These are phyloP conservation scores for Fusarium citri DNA, from an alignment of 2,329 filamentous ascomycete genomes.

Conservation along the genomic window DNA sequence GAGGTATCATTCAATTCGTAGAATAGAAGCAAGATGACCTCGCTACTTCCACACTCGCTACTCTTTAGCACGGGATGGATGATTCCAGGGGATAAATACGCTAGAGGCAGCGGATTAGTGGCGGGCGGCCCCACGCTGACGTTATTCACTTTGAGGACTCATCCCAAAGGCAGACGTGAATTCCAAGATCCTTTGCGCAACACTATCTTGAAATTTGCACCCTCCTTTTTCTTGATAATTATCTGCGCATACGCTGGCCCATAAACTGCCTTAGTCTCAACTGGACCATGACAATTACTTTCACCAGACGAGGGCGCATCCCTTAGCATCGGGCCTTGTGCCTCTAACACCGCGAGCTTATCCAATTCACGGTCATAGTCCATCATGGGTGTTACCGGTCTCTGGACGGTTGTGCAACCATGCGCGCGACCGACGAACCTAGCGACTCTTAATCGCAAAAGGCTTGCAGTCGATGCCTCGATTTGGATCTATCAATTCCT, in stretches of 20 bases:
- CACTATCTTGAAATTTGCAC: background rate
- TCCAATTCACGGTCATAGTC: slow-evolving; percentile 26
- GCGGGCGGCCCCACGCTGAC: slow-evolving; percentile 40
- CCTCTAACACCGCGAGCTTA: slow-evolving; percentile 7
- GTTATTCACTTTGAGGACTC: slow-evolving; percentile 29
- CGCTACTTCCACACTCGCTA: background rate
- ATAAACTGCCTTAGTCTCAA: background rate
- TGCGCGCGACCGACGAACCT: slow-evolving; percentile 96
- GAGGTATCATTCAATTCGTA: background rate
- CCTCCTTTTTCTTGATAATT: background rate
- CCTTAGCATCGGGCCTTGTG: slow-evolving; percentile 28
- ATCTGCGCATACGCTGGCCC: background rate
- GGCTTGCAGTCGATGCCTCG: slow-evolving; percentile 95
- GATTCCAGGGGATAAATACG: background rate
- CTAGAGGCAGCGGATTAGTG: slow-evolving; percentile 29
- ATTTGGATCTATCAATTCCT: slow-evolving; percentile 99
- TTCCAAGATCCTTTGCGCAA: background rate
- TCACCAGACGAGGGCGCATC: slow-evolving; percentile 34
- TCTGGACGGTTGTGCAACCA: slow-evolving; percentile 96
- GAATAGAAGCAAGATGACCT: background rate
- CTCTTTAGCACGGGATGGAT: background rate
- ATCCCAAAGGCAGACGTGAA: slow-evolving; percentile 16
- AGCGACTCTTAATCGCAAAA: slow-evolving; percentile 94
- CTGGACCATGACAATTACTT: slow-evolving; percentile 27
- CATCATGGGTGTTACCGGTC: slow-evolving; percentile 94